These are phyloP conservation scores for Coemansia sp. DNA, from an alignment of 192 early-diverging fungal species.

Conservation along the genomic window DNA sequence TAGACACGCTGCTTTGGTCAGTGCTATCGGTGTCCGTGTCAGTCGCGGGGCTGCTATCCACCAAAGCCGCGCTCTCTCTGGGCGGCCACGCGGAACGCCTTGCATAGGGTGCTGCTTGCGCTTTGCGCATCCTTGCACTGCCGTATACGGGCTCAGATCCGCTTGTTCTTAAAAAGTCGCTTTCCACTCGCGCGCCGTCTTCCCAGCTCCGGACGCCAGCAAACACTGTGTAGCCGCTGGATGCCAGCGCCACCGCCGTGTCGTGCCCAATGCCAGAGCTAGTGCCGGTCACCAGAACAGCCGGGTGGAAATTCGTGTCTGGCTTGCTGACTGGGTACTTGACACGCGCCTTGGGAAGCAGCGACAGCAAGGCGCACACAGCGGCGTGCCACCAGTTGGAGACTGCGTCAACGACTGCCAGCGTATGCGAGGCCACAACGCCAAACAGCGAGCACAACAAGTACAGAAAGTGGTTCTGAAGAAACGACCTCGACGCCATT, in stretches of 20 bases:
- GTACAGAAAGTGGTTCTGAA: conserved; percentile 48
- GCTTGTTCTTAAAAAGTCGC: conserved; percentile 39
- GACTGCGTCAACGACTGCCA: conserved; percentile 36
- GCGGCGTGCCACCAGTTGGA: conserved; percentile 47
- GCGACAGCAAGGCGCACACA: conserved; percentile 35
- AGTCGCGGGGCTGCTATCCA: neutral
- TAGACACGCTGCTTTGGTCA: neutral
- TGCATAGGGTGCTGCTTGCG: neutral
- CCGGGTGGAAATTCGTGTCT: conserved; percentile 29
- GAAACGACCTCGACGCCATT: conserved; percentile 29
- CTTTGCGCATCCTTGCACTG: too few species aligned
- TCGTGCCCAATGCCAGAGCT: conserved; percentile 54
- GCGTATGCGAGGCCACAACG: conserved; percentile 21
- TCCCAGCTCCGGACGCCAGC: conserved; percentile 51
- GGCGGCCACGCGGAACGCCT: neutral
- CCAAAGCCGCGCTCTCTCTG: neutral
- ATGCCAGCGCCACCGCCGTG: conserved; percentile 45
- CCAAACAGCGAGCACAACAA: conserved; percentile 39
- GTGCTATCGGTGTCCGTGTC: neutral
- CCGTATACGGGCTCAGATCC: conserved; percentile 7
- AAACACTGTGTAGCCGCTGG: conserved; percentile 51
- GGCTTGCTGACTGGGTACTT: conserved; percentile 32
- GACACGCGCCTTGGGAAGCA: conserved; percentile 46
- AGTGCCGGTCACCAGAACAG: conserved; percentile 50
- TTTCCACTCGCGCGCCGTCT: conserved; percentile 45